Base-by-base conservation (phyloP, 805 yeast species). In the Starmerella tilneyi region DNA sequence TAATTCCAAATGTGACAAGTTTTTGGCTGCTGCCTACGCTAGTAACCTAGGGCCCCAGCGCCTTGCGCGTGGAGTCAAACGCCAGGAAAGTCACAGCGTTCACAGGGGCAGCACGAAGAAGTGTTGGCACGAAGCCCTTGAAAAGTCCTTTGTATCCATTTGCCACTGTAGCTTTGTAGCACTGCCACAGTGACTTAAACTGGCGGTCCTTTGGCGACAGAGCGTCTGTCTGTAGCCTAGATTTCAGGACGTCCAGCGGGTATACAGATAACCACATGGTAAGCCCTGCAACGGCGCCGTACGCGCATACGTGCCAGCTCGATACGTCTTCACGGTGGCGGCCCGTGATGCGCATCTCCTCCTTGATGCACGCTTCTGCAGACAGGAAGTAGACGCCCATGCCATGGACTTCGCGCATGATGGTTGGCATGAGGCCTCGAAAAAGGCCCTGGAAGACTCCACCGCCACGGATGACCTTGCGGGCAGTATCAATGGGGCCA, bases 11-110 rank as follows among this genome's bases (percentile, higher is more conserved):
- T 9, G 8, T 5, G 6, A 5, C 7, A 20, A 8, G 19, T 24
- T 15, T 35, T 17, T 7, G 17, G 17, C 11, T 20, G 9, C 11
- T 9, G 13, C 28, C 8, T n/a, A n/a, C n/a, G n/a, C n/a, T n/a
- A n/a, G n/a, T n/a, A n/a, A n/a, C n/a, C n/a, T n/a, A n/a, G n/a
- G n/a, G n/a, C n/a, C 61, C 64, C 41, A 63, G 47, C 16, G 50
- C 45, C 35, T 64, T 43, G 17, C 88, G 81, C 4, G 95, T 83
- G 41, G 81, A 65, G 64, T 92, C 99, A 62, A 92, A 92, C 2
- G 94, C 86, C 35, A 85, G 81, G 66, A 92, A 92, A 0, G 98
- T 94, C 24, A 94, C 94, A 33, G 95, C 99, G 61, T 92, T 94
- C 3, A 94, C 98, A 0, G 98, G 98, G 3, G 95, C 94, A 41